Percentiles rank a stretch among this genome's conserved stretches.
phyloP scores from a whole-genome alignment of 2,329 filamentous ascomycete species.

The Nigrospora oryzae region DNA sequence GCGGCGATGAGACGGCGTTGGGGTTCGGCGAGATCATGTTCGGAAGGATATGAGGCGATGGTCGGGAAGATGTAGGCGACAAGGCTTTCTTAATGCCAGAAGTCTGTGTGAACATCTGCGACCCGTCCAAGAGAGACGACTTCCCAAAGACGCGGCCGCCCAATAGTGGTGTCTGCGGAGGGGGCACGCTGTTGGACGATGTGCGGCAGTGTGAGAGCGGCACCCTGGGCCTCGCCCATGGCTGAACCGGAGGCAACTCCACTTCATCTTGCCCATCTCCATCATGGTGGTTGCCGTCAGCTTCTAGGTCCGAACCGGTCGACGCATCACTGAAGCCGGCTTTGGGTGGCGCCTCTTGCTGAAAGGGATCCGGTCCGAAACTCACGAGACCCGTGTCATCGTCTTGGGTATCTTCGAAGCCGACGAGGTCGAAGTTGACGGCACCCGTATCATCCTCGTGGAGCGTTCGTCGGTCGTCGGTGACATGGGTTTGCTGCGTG shows the following conservation, averaged over 20 bases:
- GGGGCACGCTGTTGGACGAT: conserved; percentile 12
- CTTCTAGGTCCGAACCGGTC: not conserved
- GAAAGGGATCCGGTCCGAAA: conserved; percentile 11
- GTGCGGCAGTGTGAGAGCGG: not conserved
- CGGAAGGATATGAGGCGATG: conserved; percentile 39
- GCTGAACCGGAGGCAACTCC: not conserved
- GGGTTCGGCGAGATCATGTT: conserved; percentile 37
- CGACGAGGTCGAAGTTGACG: conserved; percentile 14
- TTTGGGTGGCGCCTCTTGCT: too few relatives aligned
- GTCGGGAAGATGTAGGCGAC: conserved; percentile 46
- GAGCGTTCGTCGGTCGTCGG: conserved; percentile 22
- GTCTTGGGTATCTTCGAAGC: not conserved
- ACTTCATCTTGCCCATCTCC: not conserved
- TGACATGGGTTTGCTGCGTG: conserved; percentile 6
- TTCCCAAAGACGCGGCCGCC: conserved; percentile 34
- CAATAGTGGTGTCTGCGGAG: conserved; percentile 40
- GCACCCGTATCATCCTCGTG: conserved; percentile 40
- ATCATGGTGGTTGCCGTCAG: not conserved
- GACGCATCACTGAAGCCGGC: not conserved
- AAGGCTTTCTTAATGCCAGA: conserved; percentile 41
- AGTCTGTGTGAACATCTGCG: conserved; percentile 52
- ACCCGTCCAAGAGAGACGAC: conserved; percentile 26
- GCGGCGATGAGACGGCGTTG: conserved; percentile 31
- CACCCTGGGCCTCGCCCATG: too few relatives aligned
- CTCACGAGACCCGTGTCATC: conserved; percentile 31